phyloP scores from a whole-genome alignment of 2,329 filamentous ascomycete species.

The Fusarium udum region DNA sequence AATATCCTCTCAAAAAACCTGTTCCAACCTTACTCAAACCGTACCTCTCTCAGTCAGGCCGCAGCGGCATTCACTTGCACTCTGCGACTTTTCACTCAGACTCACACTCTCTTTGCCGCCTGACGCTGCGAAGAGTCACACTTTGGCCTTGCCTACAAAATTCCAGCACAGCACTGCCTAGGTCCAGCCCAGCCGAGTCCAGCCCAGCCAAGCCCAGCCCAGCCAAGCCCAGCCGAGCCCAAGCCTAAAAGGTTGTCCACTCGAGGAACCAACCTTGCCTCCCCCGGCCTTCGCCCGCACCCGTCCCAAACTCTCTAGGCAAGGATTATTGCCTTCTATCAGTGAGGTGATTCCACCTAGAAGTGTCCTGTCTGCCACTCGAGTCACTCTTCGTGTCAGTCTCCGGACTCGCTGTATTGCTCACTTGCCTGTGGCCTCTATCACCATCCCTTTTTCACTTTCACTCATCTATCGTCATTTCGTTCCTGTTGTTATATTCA shows the following conservation, averaged over 20 bases:
- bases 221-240: conserved; percentile 33
- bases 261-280: conserved; percentile 37
- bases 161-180: conserved; percentile 40
- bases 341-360: conserved; percentile 38
- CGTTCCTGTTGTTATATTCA: conserved; percentile 27
- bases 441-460: neutral
- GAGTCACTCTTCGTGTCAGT: conserved; percentile 38
- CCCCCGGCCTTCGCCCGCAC: conserved; percentile 29
- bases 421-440: conserved; percentile 28
- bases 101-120: conserved; percentile 31
- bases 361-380: conserved; percentile 34
- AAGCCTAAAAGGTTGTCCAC: conserved; percentile 35
- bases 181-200: conserved; percentile 34
- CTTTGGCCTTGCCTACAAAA: conserved; percentile 24
- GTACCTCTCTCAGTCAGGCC: conserved; percentile 40
- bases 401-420: conserved; percentile 46
- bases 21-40: neutral
- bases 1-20: conserved; percentile 15
- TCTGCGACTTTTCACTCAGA: conserved; percentile 51
- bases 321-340: conserved; percentile 29
- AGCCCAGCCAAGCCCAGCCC: conserved; percentile 35
- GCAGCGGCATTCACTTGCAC: conserved; percentile 64
- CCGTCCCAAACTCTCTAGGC: neutral
- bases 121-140: conserved; percentile 32
- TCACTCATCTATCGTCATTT: conserved; percentile 24